Evolutionary conservation across 495 filamentous ascomycete species (phyloP), one percentile per base, ranked within the genome.

Genomic region (Tuber calosporum): DNA sequence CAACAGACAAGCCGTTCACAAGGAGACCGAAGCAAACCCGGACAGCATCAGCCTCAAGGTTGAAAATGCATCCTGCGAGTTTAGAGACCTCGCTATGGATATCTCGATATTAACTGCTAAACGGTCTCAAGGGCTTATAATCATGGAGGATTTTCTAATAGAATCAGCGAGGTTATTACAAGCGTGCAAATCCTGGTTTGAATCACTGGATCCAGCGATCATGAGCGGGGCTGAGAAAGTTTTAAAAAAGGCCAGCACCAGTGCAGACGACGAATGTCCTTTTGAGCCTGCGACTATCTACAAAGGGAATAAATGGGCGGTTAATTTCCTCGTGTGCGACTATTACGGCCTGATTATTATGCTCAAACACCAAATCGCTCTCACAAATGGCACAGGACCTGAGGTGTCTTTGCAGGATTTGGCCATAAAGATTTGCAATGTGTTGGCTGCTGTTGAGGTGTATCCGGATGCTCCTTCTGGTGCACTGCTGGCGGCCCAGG

Each of bases 21-120:
- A 86, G 20, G 87, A 89, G 79, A 85, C 86, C 4, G 84, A 84
- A 22, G 82, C 84, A 17, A 84, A 91, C 71, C 93, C 93, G 0
- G 82, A 85, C 45, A 86, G 91, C 78, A 73, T 93, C 40, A 80
- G 82, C 2, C 88, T 87, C 80, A 92, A 90, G 78, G 87, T 91
- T 39, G 89, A 91, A 77, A 84, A 87, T 4, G 85, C 86, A 19
- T 85, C 88, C 67, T 88, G 91, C 15, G 87, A 87, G 40, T 85
- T 90, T 68, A 89, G 93, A 20, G 85, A 94, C 40, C 87, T 95
- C 53, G 92, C 91, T 4, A 87, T 90, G 75, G 92, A 97, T 66
- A 90, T 94, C 86, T 89, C 92, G 9, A 85, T 90, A 3, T 84
- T 97, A 2, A 94, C 92, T 75, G 91, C 93, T 1, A 90, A 86